phyloP scores from a whole-genome alignment of 129 eudicot species.

The Ambrosia artemisiifolia region DNA sequence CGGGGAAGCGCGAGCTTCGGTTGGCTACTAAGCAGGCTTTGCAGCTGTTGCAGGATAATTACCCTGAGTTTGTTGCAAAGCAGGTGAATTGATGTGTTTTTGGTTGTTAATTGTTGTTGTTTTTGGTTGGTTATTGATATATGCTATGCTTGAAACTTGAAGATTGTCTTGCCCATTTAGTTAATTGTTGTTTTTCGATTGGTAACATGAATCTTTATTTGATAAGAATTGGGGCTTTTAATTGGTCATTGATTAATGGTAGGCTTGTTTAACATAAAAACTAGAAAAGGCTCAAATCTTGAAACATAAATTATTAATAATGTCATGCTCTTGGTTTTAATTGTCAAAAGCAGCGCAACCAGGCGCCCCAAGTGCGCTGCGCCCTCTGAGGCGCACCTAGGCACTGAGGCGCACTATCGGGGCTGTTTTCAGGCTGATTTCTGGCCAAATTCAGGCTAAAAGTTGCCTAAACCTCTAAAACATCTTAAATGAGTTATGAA shows the following conservation, averaged over 20 bases:
- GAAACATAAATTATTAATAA: not conserved
- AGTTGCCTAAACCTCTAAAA: no score
- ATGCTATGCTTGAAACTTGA: not conserved
- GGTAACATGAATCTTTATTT: not conserved
- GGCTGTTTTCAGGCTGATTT: no score
- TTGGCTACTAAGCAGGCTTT: constrained; percentile 58
- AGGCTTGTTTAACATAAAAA: not conserved
- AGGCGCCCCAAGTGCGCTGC: no score
- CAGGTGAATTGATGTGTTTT: constrained; percentile 38
- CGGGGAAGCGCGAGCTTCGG: constrained; percentile 55
- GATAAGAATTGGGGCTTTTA: not conserved
- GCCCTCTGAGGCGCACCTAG: no score
- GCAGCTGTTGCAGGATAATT: constrained; percentile 66
- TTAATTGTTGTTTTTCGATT: not conserved
- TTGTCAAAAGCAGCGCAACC: no score
- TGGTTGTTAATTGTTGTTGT: not conserved
- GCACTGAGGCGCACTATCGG: no score
- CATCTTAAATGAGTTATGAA: no score
- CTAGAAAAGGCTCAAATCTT: not conserved
- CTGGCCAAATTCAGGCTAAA: no score
- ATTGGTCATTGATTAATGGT: not conserved
- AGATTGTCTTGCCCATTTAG: not conserved
- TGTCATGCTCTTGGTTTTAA: not conserved
- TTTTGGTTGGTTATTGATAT: not conserved
- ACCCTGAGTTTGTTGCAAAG: constrained; percentile 74